Evolutionary conservation across 352 stramenopile genomes (phyloP), one percentile per base, ranked within the genome.

Genomic region (Halophytophthora batemanensis): DNA sequence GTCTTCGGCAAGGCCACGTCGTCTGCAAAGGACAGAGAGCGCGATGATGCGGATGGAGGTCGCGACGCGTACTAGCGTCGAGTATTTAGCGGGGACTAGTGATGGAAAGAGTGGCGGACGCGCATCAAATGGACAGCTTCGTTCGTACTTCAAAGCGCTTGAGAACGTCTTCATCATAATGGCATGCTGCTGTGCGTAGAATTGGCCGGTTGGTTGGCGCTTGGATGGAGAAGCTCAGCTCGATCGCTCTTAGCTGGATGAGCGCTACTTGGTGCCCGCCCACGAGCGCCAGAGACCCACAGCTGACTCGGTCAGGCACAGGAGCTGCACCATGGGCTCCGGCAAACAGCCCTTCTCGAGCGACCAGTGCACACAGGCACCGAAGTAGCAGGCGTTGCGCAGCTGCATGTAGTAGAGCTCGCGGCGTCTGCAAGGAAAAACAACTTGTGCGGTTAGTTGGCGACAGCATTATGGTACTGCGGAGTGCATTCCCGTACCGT

Each of bases 311-410:
- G 71, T 59, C 33, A 87, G 86, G 51, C 78, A 89, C 15, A 88
- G 68, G 54, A 89, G 74, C 45, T 82, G 78, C 35, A 91, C 80
- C 21, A 87, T 25, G 31, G 71, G 74, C 47, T 90, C 81, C 90
- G 78, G 74, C 19, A 93, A 71, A 34, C 87, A 68, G 6, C 79
- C 76, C 5, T 76, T 75, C 45, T 91, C 65, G 6, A 83, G 56
- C 44, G 78, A 93, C 83, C 83, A 93, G 58, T 93, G 83, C 13
- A 93, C 61, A 56, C 83, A 92, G 38, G 77, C 80, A 3, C 81
- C 78, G 52, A 86, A 77, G 64, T 80, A 89, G 52, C 79, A 87
- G n/a, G 82, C 77, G 62, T 93, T 92, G 33, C 83, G 78, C 37
- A 91, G 60, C 50, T 92, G 81, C 42, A 86, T 43, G 49, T 80